Base-by-base conservation (phyloP, 202 grass and related monocot species). In the Schoenoplectus tabernaemontani region DNA sequence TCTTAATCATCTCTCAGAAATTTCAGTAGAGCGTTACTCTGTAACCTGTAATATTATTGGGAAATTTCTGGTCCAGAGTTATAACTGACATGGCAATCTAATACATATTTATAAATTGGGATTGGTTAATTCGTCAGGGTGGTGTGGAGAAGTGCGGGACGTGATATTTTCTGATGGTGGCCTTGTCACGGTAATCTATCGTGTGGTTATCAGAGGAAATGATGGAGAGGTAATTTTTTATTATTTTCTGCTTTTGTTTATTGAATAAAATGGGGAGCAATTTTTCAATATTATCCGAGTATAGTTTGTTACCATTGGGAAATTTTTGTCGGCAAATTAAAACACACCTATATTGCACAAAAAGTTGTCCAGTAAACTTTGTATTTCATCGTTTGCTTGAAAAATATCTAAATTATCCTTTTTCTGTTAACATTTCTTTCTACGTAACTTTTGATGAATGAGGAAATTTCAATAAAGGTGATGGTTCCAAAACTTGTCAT, bases 71-170 rank as follows among this genome's bases (percentile, higher is more conserved):
- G 17, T 82, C 46, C 13, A 38, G 36, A 57, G 36, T 71, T 41
- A 32, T 9, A 64, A 74, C 66, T 22, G 4, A 22, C 56, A 62
- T 12, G 66, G 1, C 20, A 10, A 84, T 78, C 32, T 86, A 81
- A 78, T 7, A 78, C 44, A 56, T 3, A 62, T 46, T 5, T 58
- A 19, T 75, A 54, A 75, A 75, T 19, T 47, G 15, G n/a, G 26
- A 33, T 75, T 53, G 46, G 47, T 87, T 3, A 28, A 71, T 24
- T 85, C 79, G 81, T 62, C 84, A 95, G 96, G 96, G 72, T 98
- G 96, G 91, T 98, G 96, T 62, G 91, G 96, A 81, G 96, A 98
- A 95, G 86, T 98, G 72, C 86, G 96, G 20, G 70, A 92, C 83
- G 91, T 98, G 60, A 95, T 85, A 48, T 95, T 92, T 83, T 92